These are phyloP conservation scores for Pilasporangium apinafurcum DNA, from an alignment of 352 stramenopile species.

Conservation along the genomic window DNA sequence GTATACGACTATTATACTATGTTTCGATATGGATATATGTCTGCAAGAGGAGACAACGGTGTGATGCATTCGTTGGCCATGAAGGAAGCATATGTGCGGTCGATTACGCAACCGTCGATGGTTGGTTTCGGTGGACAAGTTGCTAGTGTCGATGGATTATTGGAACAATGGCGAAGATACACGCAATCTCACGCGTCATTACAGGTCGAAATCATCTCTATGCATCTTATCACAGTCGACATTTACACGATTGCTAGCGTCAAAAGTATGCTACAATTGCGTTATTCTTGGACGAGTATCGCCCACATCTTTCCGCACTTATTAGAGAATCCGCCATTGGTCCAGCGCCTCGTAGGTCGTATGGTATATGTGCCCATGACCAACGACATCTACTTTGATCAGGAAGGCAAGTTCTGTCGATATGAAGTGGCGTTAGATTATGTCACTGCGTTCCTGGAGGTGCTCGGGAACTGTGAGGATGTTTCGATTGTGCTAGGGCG, in stretches of 20 bases:
- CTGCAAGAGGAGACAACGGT: too few species aligned
- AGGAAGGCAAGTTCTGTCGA: neutral
- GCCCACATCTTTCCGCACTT: conserved; percentile 3
- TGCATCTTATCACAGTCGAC: too few species aligned
- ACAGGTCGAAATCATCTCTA: conserved; percentile 22
- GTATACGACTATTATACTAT: too few species aligned
- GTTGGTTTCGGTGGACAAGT: too few species aligned
- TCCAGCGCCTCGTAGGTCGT: neutral
- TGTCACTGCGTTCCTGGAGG: neutral
- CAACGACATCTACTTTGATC: conserved; percentile 1
- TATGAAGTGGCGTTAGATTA: neutral
- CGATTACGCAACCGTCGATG: too few species aligned
- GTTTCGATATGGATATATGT: too few species aligned
- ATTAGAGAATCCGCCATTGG: neutral
- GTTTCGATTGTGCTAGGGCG: neutral
- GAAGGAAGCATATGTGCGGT: too few species aligned
- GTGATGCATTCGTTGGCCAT: too few species aligned
- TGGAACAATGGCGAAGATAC: conserved; percentile 45
- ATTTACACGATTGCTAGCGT: too few species aligned
- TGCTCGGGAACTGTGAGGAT: neutral
- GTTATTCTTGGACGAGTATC: too few species aligned
- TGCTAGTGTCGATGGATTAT: conserved; percentile 12
- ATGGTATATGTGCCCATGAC: neutral
- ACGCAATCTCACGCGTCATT: conserved; percentile 26
- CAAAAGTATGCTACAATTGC: too few species aligned